Evolutionary conservation across 306 rosid genomes (phyloP), one percentile per base, ranked within the genome.

Genomic region (Trifolium pratense): DNA sequence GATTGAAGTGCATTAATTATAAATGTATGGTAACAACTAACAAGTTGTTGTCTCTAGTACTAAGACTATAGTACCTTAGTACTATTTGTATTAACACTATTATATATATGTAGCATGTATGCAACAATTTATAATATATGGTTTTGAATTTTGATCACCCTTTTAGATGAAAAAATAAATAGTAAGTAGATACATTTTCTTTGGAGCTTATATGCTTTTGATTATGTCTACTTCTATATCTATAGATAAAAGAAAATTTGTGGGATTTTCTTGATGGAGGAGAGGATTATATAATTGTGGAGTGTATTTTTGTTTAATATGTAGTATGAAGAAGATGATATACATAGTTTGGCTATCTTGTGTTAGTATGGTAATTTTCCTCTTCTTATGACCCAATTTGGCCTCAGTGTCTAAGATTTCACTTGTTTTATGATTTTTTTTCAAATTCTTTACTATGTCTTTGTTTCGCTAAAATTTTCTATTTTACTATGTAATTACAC

Each of bases 41-140:
- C 16, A 56, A 56, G 34, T 56, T 56, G 62, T 56, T 56, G 62
- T 56, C 7, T 56, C 62, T 23, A 56, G 16, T 56, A 56, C 34
- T 56, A 23, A 12, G 61, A 56, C 32, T 56, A 21, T 56, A 25
- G 62, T 56, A 23, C 62, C 4, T 29, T 29, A 29, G 32, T 29
- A 29, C 32, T 29, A 29, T 0, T 56, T 23, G 36, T 43, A 43
- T 43, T 40, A 11, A 20, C 20, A 55, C 5, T 56, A 56, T 56
- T 21, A 56, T 56, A 36, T 23, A 15, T 21, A 56, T 56, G 62
- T 23, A 15, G 2, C 25, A 21, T 15, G 61, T 21, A 21, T 21
- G 61, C 61, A 11, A 56, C 17, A 11, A 23, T 7, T 56, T 4
- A 56, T 56, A 25, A 56, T 56, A 21, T 56, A 56, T 23, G n/a